Base-by-base conservation (phyloP, 2,329 filamentous ascomycete genomes). In the Apiospora marii region DNA sequence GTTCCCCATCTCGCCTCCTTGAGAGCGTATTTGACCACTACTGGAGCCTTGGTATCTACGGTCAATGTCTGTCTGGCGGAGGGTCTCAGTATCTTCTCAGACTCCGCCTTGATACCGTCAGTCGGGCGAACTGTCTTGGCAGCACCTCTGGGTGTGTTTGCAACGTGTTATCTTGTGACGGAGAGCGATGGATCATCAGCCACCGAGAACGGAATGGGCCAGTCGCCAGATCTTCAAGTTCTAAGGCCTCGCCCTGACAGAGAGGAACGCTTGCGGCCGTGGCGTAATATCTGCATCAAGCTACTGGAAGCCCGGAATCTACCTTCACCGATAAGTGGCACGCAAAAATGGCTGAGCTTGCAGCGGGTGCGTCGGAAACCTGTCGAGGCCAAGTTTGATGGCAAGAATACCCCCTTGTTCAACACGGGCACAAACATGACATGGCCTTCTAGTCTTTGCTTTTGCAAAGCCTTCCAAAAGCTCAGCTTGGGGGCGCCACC, bases 401-500 rank as follows among this genome's bases (percentile, higher is more conserved):
- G 82, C 6, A 87, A 84, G 73, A 79, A 82, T 58, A 81, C 82
- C 4, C 82, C 84, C 2, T 74, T 81, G 48, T 72, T 78, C n/a
- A 80, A 78, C 13, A 74, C 82, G 3, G 79, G 81, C 3, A 80
- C 84, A 5, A 84, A 82, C 8, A 83, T 90, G 34, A 84, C 86
- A 14, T 91, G 89, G 89, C 89, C 89, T 53, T 83, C 86, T 2
- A 82, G 82, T 24, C 83, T 90, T 1, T 89, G 88, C 75, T 88
- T 89, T 72, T 85, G 86, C 70, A 87, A 86, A 74, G 83, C 83
- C 69, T 79, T 83, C 24, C 79, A 85, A n/a, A 82, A 83, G 14
- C 78, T 84, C 34, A 80, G 79, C n/a, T 81, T 83, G 8, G 83
- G 78, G 48, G 81, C 81, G 46, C 79, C 84, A 8, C 73, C 84